A percentile compares a stretch with the other conserved stretches of the same genome.
These are phyloP conservation scores for Gaertneriomyces semiglobifer DNA, from an alignment of 192 early-diverging fungal species.

Conservation along the genomic window DNA sequence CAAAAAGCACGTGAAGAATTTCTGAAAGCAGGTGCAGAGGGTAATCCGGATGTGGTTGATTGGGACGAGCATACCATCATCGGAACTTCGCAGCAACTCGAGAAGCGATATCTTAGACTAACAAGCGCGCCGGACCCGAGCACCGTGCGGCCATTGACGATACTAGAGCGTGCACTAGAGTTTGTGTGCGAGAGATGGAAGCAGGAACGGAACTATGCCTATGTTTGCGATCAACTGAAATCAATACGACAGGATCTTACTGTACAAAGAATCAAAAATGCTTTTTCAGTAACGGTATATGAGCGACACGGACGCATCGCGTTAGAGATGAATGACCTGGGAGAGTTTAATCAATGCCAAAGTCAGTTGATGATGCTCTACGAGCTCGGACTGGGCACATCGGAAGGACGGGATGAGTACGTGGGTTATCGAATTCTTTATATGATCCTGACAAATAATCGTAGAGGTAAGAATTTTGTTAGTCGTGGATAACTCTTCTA, in stretches of 20 bases:
- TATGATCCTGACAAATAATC: slow-evolving; percentile 80
- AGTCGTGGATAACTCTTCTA: too few species aligned
- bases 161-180: slow-evolving; percentile 75
- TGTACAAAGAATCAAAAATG: slow-evolving; percentile 90
- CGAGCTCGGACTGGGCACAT: slow-evolving; percentile 46
- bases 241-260: slow-evolving; percentile 93
- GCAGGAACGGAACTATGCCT: slow-evolving; percentile 83
- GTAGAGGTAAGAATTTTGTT: slow-evolving; percentile 54
- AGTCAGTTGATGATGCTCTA: slow-evolving; percentile 91
- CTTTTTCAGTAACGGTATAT: slow-evolving; percentile 92
- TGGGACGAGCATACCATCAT: slow-evolving; percentile 84
- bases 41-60: slow-evolving; percentile 65
- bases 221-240: slow-evolving; percentile 97
- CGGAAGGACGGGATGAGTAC: slow-evolving; percentile 75
- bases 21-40: slow-evolving; percentile 25
- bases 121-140: slow-evolving; percentile 91
- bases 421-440: slow-evolving; percentile 92
- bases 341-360: slow-evolving; percentile 98
- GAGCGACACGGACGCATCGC: slow-evolving; percentile 95
- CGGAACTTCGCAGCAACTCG: slow-evolving; percentile 79
- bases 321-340: slow-evolving; percentile 91
- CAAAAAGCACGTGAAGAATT: slow-evolving; percentile 15
- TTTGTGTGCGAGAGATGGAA: slow-evolving; percentile 78
- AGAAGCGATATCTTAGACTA: slow-evolving; percentile 90
- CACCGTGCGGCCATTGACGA: slow-evolving; percentile 81